Base-by-base conservation (phyloP, 2,329 filamentous ascomycete genomes). In the Rhytidhysteron rufulum region DNA sequence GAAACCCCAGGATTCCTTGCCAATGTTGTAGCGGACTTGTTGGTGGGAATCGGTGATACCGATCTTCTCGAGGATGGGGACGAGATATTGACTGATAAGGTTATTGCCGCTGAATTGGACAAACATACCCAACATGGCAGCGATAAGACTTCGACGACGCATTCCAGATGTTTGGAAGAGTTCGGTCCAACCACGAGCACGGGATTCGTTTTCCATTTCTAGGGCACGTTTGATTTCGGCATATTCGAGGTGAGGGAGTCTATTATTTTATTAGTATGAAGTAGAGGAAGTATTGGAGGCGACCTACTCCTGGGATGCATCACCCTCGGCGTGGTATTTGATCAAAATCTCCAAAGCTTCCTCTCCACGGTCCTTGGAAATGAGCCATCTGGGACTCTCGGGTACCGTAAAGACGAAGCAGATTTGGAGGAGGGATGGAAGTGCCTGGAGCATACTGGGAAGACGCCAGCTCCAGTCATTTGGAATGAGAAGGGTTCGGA, bases 61-160 rank as follows among this genome's bases (percentile, higher is more conserved):
- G 24, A 80, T 80, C 31, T 76, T 76, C 19, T 70, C 65, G 54
- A 83, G 80, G 45, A 85, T 74, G 22, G 72, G 69, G 39, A 81
- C 75, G 53, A 83, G 78, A 57, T 85, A 85, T 59, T 85, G 83
- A 44, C 72, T 78, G 56, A 85, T 78, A 2, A 85, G 65, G 3
- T 58, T 81, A 54, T 85, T 85, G 18, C 82, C 82, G 34, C 75
- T 80, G 60, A 82, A 85, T 59, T 85, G 81, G 2, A 79, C 82
- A 49, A 85, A 82, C 49, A 85, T 61, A 45, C 80, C 82, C 11
- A 85, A 70, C 0, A 77, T 80, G 24, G 83, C 63, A 17, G 82
- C 70, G 35, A 85, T 77, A 18, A 75, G 71, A 31, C 84, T 66
- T 2, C 82, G 73, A 66, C 79, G 81, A 24, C 80, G 72, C 69